phyloP scores from a whole-genome alignment of 2,329 filamentous ascomycete species.

The Fusarium brevicatenulatum region DNA sequence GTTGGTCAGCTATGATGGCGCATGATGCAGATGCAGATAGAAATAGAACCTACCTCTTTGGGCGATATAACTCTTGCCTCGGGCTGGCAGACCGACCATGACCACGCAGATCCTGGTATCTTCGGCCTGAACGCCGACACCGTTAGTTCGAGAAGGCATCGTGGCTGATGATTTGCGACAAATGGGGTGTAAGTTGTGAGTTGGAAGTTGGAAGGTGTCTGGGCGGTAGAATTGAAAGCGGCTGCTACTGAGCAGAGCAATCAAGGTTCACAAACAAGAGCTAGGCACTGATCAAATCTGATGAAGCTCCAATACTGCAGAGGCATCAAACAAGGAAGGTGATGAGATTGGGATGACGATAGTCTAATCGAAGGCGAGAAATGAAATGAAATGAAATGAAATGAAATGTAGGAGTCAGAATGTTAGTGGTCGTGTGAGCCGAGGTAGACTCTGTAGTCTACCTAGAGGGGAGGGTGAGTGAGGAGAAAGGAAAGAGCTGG shows the following conservation, averaged over 20 bases:
- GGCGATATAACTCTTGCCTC: constrained; percentile 97
- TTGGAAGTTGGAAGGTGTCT: constrained; percentile 8
- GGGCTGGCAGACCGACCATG: constrained; percentile 95
- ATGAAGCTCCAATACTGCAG: constrained; percentile 42
- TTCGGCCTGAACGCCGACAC: constrained; percentile 85
- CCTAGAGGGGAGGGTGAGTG: neutral
- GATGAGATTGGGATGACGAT: neutral
- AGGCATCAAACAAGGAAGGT: constrained; percentile 37
- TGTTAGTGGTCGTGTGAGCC: constrained; percentile 26
- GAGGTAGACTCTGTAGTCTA: constrained; percentile 9
- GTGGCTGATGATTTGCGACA: constrained; percentile 19
- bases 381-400: neutral
- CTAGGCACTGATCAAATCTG: constrained; percentile 21
- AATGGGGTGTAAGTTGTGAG: constrained; percentile 1
- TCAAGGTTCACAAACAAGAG: constrained; percentile 20
- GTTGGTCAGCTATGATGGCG: constrained; percentile 17
- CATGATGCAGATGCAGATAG: neutral
- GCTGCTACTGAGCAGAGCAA: constrained; percentile 29
- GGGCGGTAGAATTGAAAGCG: constrained; percentile 1
- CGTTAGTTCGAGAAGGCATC: constrained; percentile 67
- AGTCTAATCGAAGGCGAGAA: neutral
- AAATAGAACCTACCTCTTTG: constrained; percentile 78
- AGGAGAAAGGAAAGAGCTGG: constrained; percentile 26
- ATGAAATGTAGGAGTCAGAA: constrained; percentile 20
- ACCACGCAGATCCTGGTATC: constrained; percentile 97